Base-by-base conservation (phyloP, 768 basidiomycete species). In the Suillus tomentosus region DNA sequence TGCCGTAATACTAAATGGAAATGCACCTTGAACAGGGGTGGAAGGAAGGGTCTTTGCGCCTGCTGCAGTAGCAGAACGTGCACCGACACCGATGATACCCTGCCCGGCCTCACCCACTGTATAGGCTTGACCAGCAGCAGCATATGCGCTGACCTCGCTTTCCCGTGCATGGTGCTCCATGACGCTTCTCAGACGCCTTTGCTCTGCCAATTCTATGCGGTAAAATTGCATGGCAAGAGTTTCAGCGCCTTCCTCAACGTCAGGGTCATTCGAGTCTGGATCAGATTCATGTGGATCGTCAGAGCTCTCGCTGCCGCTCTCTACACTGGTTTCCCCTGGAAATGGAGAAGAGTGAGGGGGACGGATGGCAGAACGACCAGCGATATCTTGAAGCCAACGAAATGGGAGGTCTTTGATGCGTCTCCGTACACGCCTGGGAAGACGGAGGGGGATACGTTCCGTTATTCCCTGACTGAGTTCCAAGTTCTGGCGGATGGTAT, bases 1-100 rank as follows among this genome's bases (percentile, higher is more conserved):
- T 7, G 96, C 96, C 0, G 94, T 96, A 66, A 99, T 99, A 60
- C 92, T 94, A 74, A 90, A 97, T 9, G 95, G 95, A 90, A 96
- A 62, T 58, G 53, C 50, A 5, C 61, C 24, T 10, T 60, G 64
- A 42, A 66, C 64, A 14, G 73, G 71, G 1, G 70, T 70, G 7
- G 64, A 64, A 22, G 69, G 73, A 1, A 64, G 61, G 9, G 68
- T 66, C 51, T 66, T 76, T 14, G 36, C 43, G 11, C 36, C 50
- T 19, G 36, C 31, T 48, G 48, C 61, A 1, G 27, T 53, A 43
- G 6, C 55, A 61, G 66, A 62, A 17, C 55, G 17, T 27, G 24
- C 37, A n/a, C 22, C 1, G 40, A 10, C 17, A n/a, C 50, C 4
- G 3, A 58, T 27, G 24, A 42, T 42, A 22, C 17, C 24, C 40